Percentiles rank a stretch among this genome's conserved stretches.
Conservation (phyloP, 306 rosid genomes). For the Glycine soja region DNA sequence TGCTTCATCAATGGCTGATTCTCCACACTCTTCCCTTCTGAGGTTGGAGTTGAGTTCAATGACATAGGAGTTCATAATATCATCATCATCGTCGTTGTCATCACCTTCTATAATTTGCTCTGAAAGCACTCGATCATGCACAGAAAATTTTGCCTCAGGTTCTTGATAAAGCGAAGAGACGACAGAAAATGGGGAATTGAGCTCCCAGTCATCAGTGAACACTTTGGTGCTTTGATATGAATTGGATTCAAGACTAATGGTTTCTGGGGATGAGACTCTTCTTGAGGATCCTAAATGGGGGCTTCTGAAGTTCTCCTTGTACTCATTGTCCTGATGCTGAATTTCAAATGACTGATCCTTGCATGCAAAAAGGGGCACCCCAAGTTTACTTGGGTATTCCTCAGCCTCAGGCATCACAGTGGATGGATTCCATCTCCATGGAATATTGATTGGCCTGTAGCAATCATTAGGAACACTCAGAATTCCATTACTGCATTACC, state of each 20-base stretch:
- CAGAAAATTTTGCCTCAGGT: conserved; percentile 56
- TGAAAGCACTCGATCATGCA: conserved; percentile 47
- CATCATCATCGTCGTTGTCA: not conserved
- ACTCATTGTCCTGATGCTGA: conserved; percentile 57
- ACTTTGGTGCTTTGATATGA: conserved; percentile 65
- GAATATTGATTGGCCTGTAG: conserved; percentile 71
- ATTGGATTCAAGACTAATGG: conserved; percentile 60
- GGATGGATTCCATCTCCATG: conserved; percentile 72
- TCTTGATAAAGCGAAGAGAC: conserved; percentile 69
- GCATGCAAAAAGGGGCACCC: conserved; percentile 50
- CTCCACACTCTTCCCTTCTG: conserved; percentile 71
- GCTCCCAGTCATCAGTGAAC: conserved; percentile 69
- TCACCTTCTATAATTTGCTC: conserved; percentile 51
- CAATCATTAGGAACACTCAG: too few relatives aligned
- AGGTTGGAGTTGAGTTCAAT: conserved; percentile 72
- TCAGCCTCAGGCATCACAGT: conserved; percentile 56
- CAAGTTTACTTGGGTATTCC: conserved; percentile 59
- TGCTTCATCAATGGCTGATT: conserved; percentile 77
- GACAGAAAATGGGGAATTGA: conserved; percentile 70
- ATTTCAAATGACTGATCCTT: conserved; percentile 51
- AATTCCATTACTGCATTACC: too few relatives aligned
- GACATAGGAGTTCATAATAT: conserved; percentile 81
- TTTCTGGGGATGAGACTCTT: conserved; percentile 79
- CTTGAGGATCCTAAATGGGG: conserved; percentile 64
- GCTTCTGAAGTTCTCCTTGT: conserved; percentile 53